Evolutionary conservation across 1,284 basidiomycete species (phyloP).

Genomic region (Trichosporon ovoides): DNA sequence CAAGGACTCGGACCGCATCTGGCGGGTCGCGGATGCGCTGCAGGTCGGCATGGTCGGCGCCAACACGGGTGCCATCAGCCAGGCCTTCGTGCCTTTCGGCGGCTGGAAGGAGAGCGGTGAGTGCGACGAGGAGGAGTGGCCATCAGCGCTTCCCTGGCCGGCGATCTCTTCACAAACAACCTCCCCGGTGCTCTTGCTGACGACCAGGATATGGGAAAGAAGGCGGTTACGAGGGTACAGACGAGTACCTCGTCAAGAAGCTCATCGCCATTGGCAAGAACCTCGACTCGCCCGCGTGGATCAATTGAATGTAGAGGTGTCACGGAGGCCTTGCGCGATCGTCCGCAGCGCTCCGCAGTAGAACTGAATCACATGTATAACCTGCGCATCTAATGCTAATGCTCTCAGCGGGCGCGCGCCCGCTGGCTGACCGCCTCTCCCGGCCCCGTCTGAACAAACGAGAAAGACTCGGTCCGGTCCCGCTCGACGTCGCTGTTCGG

Average conservation of each 20-base stretch:
- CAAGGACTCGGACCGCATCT: slow-evolving; percentile 79
- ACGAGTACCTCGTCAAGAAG: slow-evolving; percentile 45
- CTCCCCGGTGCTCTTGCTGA: no score
- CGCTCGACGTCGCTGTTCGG: not conserved
- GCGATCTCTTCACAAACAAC: no score
- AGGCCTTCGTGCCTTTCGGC: slow-evolving; percentile 84
- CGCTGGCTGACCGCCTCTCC: slow-evolving; percentile 13
- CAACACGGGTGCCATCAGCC: slow-evolving; percentile 65
- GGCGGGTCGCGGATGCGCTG: slow-evolving; percentile 94
- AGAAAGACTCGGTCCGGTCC: slow-evolving; percentile 18
- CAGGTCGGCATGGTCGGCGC: slow-evolving; percentile 76
- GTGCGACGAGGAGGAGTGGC: no score
- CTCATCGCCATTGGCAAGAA: slow-evolving; percentile 33
- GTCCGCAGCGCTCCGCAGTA: no score
- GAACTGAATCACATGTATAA: no score
- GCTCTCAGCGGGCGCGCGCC: not conserved
- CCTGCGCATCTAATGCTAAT: no score
- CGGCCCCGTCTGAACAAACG: slow-evolving; percentile 12
- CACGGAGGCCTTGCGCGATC: no score
- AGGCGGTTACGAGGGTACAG: slow-evolving; percentile 40
- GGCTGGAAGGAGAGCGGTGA: slow-evolving; percentile 53
- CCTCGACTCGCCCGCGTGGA: slow-evolving; percentile 9
- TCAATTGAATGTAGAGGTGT: not conserved
- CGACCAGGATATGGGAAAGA: slow-evolving; percentile 42
- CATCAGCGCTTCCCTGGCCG: no score